Percentiles rank a stretch among this genome's conserved stretches.
These are phyloP conservation scores for Trifolium repens DNA, from an alignment of 306 rosid genomes.

Conservation along the genomic window DNA sequence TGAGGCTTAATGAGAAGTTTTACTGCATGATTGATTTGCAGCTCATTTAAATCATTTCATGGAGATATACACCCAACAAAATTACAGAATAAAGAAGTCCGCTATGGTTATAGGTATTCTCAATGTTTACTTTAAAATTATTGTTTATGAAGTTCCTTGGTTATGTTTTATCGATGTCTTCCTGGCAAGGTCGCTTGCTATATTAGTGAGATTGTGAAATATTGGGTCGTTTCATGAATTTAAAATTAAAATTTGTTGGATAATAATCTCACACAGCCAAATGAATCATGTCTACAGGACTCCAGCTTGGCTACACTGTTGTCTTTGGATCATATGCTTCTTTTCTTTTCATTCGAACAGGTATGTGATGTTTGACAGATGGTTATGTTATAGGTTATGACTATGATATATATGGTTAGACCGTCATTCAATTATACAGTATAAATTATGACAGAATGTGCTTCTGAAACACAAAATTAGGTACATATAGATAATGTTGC, in stretches of 20 bases:
- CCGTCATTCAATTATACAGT: neutral
- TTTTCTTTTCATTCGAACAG: slow-evolving; percentile 89
- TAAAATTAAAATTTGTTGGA: slow-evolving; percentile 35
- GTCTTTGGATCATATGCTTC: slow-evolving; percentile 95
- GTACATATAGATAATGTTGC: slow-evolving; percentile 8
- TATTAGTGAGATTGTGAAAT: slow-evolving; percentile 5
- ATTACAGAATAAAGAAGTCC: slow-evolving; percentile 68
- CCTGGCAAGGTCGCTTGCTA: slow-evolving; percentile 3
- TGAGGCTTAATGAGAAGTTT: slow-evolving; percentile 32
- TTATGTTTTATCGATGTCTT: slow-evolving; percentile 25
- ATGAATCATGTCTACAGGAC: slow-evolving; percentile 59
- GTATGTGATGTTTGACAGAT: slow-evolving; percentile 49
- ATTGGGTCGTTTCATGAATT: slow-evolving; percentile 27
- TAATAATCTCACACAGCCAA: slow-evolving; percentile 28
- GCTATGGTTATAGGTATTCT: slow-evolving; percentile 64
- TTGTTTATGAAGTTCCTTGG: slow-evolving; percentile 25
- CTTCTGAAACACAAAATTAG: slow-evolving; percentile 25
- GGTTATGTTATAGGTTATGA: slow-evolving; percentile 30
- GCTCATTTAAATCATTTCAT: slow-evolving; percentile 92
- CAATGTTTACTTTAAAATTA: slow-evolving; percentile 30
- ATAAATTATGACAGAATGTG: neutral
- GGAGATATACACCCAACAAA: slow-evolving; percentile 77
- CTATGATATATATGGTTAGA: slow-evolving; percentile 23
- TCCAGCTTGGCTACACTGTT: slow-evolving; percentile 93
- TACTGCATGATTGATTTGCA: slow-evolving; percentile 51